Evolutionary conservation across 352 stramenopile genomes (phyloP), one percentile per base, ranked within the genome.

Genomic region (Globisporangium recalcitrans): DNA sequence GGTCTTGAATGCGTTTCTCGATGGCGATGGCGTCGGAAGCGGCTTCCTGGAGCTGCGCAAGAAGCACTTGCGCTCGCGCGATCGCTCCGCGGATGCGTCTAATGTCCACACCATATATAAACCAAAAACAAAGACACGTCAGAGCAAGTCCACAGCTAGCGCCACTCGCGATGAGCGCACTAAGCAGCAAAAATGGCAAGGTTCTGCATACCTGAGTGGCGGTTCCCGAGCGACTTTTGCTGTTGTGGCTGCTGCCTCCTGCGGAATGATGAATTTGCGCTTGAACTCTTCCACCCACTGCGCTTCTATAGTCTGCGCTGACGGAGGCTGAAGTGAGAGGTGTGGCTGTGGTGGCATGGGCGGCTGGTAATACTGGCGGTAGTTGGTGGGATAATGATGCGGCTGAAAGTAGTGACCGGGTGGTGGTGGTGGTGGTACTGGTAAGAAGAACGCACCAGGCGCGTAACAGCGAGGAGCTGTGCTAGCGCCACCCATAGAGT

Each of bases 21-120:
- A 73, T 27, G 3, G 63, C 52, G 5, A 73, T 29, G 0, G 67
- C 64, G 1, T 75, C 65, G 2, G 22, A 10, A 2, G 68, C 71
- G 26, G 42, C 51, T 2, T 26, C 10, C 42, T 73, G 60, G 13
- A 78, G 68, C 57, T 67, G 47, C 19, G 48, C 53, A 0, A 73
- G 16, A n/a, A 65, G 52, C 26, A 21, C 24, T 1, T 52, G 34
- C 29, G 68, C 26, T 57, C 22, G 31, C 3, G 53, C 48, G 47
- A 72, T 46, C 16, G 49, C 31, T 2, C 32, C 34, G 8, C 61
- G 29, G 10, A 65, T 46, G 27, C 38, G 36, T 53, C 62, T 68
- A 48, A 7, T 9, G 22, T 11, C 9, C 14, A 22, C n/a, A 34
- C 2, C n/a, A n/a, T n/a, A n/a, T n/a, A n/a, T n/a, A n/a, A n/a